Conservation (phyloP, 176 grass and related monocot genomes). For the Alopecurus myosuroides region DNA sequence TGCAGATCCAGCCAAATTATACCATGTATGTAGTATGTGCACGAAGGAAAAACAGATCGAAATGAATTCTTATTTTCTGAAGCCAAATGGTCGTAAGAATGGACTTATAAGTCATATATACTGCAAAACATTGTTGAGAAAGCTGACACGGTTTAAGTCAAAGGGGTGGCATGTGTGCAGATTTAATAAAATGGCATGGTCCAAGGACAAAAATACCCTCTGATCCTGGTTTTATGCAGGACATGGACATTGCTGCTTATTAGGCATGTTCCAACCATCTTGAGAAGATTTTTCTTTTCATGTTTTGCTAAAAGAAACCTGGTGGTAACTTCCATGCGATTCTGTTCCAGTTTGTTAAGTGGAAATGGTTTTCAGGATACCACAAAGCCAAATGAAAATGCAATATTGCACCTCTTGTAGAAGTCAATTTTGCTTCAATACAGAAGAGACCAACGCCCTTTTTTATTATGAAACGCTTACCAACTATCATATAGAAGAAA, state of each 20-base stretch:
- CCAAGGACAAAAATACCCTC: not conserved
- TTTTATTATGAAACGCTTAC: not conserved
- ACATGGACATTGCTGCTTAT: not conserved
- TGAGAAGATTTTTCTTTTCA: not conserved
- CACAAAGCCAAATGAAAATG: not conserved
- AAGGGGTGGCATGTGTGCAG: not conserved
- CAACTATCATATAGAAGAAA: not conserved
- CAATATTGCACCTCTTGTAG: not conserved
- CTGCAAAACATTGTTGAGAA: not conserved
- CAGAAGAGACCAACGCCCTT: not conserved
- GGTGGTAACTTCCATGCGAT: not conserved
- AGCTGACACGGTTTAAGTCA: not conserved
- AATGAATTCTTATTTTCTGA: not conserved
- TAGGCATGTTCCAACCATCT: not conserved
- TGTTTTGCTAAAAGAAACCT: not conserved
- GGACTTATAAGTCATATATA: not conserved
- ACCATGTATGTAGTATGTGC: not conserved
- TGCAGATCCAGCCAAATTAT: not conserved
- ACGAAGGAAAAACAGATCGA: not conserved
- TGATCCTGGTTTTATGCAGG: not conserved
- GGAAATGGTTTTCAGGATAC: not conserved
- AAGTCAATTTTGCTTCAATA: not conserved
- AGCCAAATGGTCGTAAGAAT: not conserved
- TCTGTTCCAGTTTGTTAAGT: not conserved
- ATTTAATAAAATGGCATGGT: not conserved